Percentiles rank a stretch among this genome's conserved stretches.
phyloP scores from a whole-genome alignment of 2,329 filamentous ascomycete genomes.

The Penicillium sp. region DNA sequence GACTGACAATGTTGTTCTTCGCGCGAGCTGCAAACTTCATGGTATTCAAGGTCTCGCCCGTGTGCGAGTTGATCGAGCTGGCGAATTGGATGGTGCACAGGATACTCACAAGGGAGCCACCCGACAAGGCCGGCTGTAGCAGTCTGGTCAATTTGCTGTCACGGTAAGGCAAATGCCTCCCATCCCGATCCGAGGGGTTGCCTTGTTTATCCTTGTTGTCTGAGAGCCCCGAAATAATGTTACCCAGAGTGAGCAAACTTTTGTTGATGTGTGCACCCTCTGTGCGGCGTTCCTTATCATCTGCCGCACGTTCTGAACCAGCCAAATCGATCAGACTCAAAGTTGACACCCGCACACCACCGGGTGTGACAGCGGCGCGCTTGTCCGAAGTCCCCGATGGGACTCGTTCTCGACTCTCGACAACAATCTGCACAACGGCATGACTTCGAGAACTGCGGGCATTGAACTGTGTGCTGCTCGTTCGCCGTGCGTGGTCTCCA shows the following conservation, averaged over 20 bases:
- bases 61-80: constrained; percentile 72
- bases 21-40: constrained; percentile 95
- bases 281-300: constrained; percentile 88
- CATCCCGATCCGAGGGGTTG: constrained; percentile 74
- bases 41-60: constrained; percentile 88
- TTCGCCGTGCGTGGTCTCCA: constrained; percentile 86
- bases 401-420: constrained; percentile 88
- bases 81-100: constrained; percentile 93
- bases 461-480: constrained; percentile 96
- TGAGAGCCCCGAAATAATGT: constrained; percentile 90
- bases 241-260: constrained; percentile 90
- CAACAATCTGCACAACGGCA: constrained; percentile 96
- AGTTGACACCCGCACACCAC: constrained; percentile 92
- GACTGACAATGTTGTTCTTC: constrained; percentile 96
- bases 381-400: constrained; percentile 63
- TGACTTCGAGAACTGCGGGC: constrained; percentile 95
- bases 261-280: constrained; percentile 99
- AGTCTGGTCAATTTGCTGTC: constrained; percentile 96
- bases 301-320: constrained; percentile 92
- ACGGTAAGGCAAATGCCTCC: constrained; percentile 91
- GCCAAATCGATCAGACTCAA: constrained; percentile 94
- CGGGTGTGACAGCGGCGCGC: constrained; percentile 71
- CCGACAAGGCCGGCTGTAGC: constrained; percentile 87
- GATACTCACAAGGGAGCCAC: constrained; percentile 93
- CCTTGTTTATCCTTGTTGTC: constrained; percentile 81